Base-by-base conservation (phyloP, 805 yeast species). In the Helenozyma rhizophorensis region DNA sequence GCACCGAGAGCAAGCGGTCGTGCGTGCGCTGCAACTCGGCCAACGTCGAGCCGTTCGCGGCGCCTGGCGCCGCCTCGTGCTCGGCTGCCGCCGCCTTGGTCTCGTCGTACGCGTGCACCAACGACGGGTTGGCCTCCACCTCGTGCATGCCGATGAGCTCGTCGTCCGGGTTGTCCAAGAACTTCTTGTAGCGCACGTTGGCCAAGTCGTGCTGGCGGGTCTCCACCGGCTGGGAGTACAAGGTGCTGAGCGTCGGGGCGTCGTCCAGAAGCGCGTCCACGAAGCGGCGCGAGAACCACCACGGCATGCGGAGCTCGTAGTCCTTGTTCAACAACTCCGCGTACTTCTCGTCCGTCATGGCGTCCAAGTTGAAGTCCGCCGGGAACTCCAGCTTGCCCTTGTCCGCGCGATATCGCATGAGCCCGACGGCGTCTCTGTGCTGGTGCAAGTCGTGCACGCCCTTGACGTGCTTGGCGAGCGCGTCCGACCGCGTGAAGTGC, bases 381-480 rank as follows among this genome's bases (percentile, higher is more conserved):
- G 47, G 49, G n/a, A 51, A 42, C 19, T 47, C 54, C 38, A 44
- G 35, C 34, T 55, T 52, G 13, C 56, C 61, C 37, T 54, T 56
- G 18, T 47, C 54, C n/a, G 33, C 51, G n/a, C 58, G 47, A 28
- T 53, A 58, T 32, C 51, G 51, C 39, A 58, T 51, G 25, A 53
- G 39, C 6, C 47, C 40, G 9, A 62, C 45, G 8, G 64, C 63
- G 40, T 61, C 65, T 17, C 59, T 52, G 21, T 54, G 48, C 39
- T 56, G 55, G 37, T 65, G 72, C 27, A 74, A 60, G 35, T 74
- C 77, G 50, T 82, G 89, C 1, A 70, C 78, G 0, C 77, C 68
- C 26, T 75, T 67, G 36, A 80, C 63, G 54, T 83, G 90, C 42
- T 76, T 73, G 13, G 78, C 70, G 39, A 83, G 63, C 1, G 81